These are phyloP conservation scores for Ammopiptanthus mongolicus DNA, from an alignment of 306 rosid genomes.

Conservation along the genomic window DNA sequence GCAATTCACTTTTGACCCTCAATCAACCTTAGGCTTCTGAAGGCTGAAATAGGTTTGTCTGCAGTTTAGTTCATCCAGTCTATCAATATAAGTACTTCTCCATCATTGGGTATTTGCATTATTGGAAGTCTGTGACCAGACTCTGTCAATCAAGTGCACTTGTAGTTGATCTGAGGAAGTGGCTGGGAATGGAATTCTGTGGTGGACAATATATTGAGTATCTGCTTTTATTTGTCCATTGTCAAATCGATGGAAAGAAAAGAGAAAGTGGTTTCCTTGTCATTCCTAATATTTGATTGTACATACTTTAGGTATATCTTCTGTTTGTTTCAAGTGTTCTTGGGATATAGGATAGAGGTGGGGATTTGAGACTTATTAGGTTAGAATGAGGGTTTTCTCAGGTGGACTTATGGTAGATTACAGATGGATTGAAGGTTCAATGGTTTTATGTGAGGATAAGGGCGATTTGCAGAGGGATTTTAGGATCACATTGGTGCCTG, in stretches of 20 bases:
- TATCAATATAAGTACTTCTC: neutral
- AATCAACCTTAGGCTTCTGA: neutral
- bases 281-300: neutral
- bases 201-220: neutral
- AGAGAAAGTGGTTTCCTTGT: neutral
- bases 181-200: neutral
- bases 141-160: neutral
- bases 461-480: neutral
- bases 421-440: neutral
- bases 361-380: neutral
- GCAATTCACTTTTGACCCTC: neutral
- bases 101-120: neutral
- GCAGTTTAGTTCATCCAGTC: neutral
- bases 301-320: neutral
- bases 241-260: neutral
- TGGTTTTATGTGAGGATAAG: neutral
- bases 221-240: neutral
- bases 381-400: neutral
- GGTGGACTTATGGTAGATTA: neutral
- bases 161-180: neutral
- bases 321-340: neutral
- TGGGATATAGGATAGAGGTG: neutral
- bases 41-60: neutral
- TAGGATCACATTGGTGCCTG: neutral
- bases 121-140: neutral